Evolutionary conservation across 176 grass and related monocot species (phyloP).

Genomic region (Cocos nucifera): DNA sequence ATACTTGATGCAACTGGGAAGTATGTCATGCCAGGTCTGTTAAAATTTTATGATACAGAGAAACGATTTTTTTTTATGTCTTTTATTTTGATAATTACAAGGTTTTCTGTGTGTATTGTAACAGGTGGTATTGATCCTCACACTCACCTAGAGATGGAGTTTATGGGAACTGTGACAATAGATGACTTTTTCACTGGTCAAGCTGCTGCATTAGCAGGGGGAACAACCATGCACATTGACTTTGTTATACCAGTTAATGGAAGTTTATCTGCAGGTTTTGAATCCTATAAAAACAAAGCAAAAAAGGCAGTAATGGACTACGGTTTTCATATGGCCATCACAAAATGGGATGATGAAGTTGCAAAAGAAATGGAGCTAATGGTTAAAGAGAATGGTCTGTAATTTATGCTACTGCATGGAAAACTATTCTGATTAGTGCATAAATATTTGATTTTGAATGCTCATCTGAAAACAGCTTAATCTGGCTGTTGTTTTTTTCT

Average conservation of each 20-base stretch:
- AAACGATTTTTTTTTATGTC: too few species aligned
- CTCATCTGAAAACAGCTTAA: not conserved
- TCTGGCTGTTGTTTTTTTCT: not conserved
- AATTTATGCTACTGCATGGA: not conserved
- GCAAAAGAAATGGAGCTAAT: slow-evolving; percentile 90
- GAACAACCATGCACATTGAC: slow-evolving; percentile 97
- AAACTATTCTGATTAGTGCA: not conserved
- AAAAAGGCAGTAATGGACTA: slow-evolving; percentile 85
- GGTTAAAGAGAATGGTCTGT: slow-evolving; percentile 89
- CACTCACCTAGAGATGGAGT: slow-evolving; percentile 91
- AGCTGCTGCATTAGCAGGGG: slow-evolving; percentile 77
- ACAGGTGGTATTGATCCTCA: slow-evolving; percentile 95
- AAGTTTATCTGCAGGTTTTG: slow-evolving; percentile 69
- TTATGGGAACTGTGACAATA: slow-evolving; percentile 78
- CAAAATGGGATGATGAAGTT: slow-evolving; percentile 91
- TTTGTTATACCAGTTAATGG: slow-evolving; percentile 92
- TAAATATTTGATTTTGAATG: not conserved
- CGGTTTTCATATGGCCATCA: slow-evolving; percentile 98
- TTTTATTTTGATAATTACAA: too few species aligned
- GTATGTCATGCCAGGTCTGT: slow-evolving; percentile 82
- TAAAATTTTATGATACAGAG: too few species aligned
- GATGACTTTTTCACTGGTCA: slow-evolving; percentile 96
- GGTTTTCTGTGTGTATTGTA: slow-evolving; percentile 11
- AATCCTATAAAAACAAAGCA: slow-evolving; percentile 65
- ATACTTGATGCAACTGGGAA: slow-evolving; percentile 95